A percentile compares a stretch with the other conserved stretches of the same genome.
These are phyloP conservation scores for Irpex sp. DNA, from an alignment of 1,284 basidiomycete genomes.

Conservation along the genomic window DNA sequence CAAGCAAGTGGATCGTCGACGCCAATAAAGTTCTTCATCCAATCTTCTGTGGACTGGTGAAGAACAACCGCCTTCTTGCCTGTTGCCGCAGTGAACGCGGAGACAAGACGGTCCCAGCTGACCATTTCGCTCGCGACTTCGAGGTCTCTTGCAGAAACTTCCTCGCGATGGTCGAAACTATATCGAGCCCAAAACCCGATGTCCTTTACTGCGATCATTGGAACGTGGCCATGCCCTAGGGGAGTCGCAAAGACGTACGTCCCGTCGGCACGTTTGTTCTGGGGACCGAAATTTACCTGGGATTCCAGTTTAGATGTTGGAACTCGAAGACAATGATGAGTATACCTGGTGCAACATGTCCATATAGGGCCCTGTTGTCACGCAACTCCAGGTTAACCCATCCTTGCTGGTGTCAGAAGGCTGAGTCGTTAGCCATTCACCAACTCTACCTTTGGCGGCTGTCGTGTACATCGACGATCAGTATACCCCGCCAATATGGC, in stretches of 20 bases:
- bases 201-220: conserved; percentile 39
- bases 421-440: conserved; percentile 17
- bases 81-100: conserved; percentile 37
- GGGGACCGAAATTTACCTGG: conserved; percentile 33
- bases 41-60: conserved; percentile 33
- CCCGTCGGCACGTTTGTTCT: conserved; percentile 36
- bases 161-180: conserved; percentile 29
- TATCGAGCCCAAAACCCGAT: conserved; percentile 36
- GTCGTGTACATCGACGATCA: not conserved
- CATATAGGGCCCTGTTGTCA: conserved; percentile 38
- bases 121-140: conserved; percentile 38
- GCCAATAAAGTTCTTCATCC: conserved; percentile 28
- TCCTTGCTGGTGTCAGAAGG: conserved; percentile 16
- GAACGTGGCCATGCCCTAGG: conserved; percentile 33
- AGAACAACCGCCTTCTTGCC: conserved; percentile 33
- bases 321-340: not conserved
- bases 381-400: conserved; percentile 34
- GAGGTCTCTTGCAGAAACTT: conserved; percentile 36
- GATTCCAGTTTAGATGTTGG: not conserved
- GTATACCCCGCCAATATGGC: not conserved
- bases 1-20: conserved; percentile 30
- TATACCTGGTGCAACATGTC: conserved; percentile 18
- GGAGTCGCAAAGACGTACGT: conserved; percentile 40
- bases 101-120: conserved; percentile 35
- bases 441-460: conserved; percentile 18